phyloP scores from a whole-genome alignment of 2,329 filamentous ascomycete species.

The Arthrinium phaeospermum region DNA sequence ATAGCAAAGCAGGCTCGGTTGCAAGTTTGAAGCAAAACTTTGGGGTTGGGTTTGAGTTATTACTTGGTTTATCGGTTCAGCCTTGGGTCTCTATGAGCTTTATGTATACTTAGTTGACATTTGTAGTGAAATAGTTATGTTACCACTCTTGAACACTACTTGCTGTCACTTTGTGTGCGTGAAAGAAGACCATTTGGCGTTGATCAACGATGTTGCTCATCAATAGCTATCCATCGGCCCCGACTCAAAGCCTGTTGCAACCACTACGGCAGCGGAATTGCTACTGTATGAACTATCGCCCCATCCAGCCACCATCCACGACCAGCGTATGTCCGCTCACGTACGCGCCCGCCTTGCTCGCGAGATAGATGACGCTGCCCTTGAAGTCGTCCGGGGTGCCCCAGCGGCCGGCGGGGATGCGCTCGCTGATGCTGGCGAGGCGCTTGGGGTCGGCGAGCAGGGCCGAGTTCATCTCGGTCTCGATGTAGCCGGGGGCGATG shows the following conservation, averaged over 20 bases:
- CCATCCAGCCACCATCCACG: constrained; percentile 59
- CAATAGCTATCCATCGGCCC: no score
- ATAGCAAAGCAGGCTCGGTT: neutral
- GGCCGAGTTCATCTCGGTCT: constrained; percentile 52
- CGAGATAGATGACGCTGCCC: constrained; percentile 54
- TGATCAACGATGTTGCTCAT: neutral
- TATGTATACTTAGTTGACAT: neutral
- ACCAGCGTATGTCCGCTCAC: constrained; percentile 57
- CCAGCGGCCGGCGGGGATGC: constrained; percentile 58
- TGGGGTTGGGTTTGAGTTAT: neutral
- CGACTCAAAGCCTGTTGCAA: no score
- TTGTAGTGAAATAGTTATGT: neutral
- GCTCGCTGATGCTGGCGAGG: constrained; percentile 47
- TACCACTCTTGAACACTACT: neutral
- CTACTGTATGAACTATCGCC: constrained; percentile 27
- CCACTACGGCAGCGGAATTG: neutral
- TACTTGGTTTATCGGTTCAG: neutral
- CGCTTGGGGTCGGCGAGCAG: constrained; percentile 44
- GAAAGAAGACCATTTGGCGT: neutral
- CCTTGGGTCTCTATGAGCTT: neutral
- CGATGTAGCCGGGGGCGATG: constrained; percentile 50
- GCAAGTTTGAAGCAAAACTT: neutral
- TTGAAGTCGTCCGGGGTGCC: constrained; percentile 56
- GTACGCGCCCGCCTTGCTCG: constrained; percentile 54
- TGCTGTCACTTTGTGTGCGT: neutral